Base-by-base conservation (phyloP, 345 rosid species). In the Ceriops tagal region DNA sequence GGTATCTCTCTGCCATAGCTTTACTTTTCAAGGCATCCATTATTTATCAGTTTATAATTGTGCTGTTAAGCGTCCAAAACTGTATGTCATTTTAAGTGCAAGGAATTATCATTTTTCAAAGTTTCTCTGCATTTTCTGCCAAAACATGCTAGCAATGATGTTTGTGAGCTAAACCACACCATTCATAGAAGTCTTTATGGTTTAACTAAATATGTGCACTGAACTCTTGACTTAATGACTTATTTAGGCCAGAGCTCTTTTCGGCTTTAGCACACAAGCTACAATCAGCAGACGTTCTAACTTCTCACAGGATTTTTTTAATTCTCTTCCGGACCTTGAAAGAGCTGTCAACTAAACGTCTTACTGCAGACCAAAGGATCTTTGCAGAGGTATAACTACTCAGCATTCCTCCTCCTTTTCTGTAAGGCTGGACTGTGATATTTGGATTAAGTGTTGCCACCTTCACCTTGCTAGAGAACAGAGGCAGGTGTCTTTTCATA, bases 321-420 rank as follows among this genome's bases (percentile, higher is more conserved):
- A 92, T 82, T 69, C 96, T 95, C 70, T 90, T 92, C 69, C 90
- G 96, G 72, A 88, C 96, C 59, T 75, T 95, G 65, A 95, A 95
- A 78, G 99, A 95, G 69, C 79, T 95, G 80, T 95, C 99, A 51
- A 88, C 91, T 31, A 95, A 95, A 79, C 97, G 93, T 72, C 97
- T 90, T 43, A 78, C 96, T 6, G 91, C 88, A 28, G 98, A 95
- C 72, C 97, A 92, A 81, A 87, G 73, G 77, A 90, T 74, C 71
- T 95, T 82, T 63, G 87, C 93, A 0, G 92, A 89, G 98, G 99
- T 92, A 80, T 62, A 30, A 52, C 26, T 53, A 53, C 5, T 22
- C 34, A 32, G 32, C 19, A 4, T 5, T 11, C 10, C 53, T 58
- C 8, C 4, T 53, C 21, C 16, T 27, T 3, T 31, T 31, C 18